Evolutionary conservation across 768 basidiomycete genomes (phyloP).

Genomic region (Auricularia auricula-judae): DNA sequence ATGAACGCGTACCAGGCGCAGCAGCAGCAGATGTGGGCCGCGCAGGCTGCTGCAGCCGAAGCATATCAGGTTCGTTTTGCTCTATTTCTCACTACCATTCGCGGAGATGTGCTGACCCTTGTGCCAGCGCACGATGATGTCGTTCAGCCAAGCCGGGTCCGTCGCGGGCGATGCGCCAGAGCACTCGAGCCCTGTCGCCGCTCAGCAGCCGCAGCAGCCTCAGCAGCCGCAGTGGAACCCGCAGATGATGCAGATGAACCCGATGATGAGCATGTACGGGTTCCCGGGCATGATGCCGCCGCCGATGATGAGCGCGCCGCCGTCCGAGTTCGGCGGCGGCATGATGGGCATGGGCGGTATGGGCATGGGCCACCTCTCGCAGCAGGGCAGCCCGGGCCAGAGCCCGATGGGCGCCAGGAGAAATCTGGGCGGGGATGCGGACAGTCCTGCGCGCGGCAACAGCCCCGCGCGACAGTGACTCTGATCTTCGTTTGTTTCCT

Average conservation of each 20-base stretch:
- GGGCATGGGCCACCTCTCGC: neutral
- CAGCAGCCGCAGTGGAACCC: slow-evolving; percentile 34
- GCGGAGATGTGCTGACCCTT: neutral
- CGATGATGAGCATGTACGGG: slow-evolving; percentile 20
- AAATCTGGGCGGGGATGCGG: neutral
- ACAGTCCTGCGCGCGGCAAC: neutral
- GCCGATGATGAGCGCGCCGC: slow-evolving; percentile 40
- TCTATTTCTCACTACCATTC: slow-evolving; percentile 9
- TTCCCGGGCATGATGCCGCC: slow-evolving; percentile 31
- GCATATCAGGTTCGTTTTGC: slow-evolving; percentile 47
- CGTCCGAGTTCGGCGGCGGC: slow-evolving; percentile 10
- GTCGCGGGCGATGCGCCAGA: slow-evolving; percentile 5
- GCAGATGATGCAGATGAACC: slow-evolving; percentile 42
- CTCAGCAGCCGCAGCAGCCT: slow-evolving; percentile 18
- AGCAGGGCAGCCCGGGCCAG: neutral
- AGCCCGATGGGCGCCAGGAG: neutral
- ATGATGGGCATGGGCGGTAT: slow-evolving; percentile 2
- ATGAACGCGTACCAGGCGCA: slow-evolving; percentile 28
- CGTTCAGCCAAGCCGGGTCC: slow-evolving; percentile 19
- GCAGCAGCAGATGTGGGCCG: slow-evolving; percentile 77
- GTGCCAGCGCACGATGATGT: slow-evolving; percentile 16
- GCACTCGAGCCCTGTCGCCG: neutral
- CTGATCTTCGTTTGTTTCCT: neutral
- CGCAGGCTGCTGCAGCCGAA: slow-evolving; percentile 60
- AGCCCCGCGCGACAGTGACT: neutral